Percentiles rank a stretch among this genome's conserved stretches.
Conservation (phyloP, 2,329 filamentous ascomycete species). For the Ceratocystis colombiana region DNA sequence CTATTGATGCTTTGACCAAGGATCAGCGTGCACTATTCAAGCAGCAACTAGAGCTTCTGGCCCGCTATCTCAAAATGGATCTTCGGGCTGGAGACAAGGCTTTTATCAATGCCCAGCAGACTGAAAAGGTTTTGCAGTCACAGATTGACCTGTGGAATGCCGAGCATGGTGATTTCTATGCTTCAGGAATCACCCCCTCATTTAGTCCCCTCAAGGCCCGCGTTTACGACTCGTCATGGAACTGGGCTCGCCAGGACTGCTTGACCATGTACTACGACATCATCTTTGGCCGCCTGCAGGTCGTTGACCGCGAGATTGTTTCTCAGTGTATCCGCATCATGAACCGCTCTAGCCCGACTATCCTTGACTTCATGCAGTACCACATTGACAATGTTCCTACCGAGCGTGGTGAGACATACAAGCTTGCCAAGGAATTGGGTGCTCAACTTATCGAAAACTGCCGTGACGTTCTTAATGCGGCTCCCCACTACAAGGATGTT, state of each 20-base stretch:
- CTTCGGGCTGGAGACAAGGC: slow-evolving; percentile 94
- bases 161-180: slow-evolving; percentile 95
- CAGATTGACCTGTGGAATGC: slow-evolving; percentile 91
- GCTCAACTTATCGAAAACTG: slow-evolving; percentile 95
- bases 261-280: slow-evolving; percentile 99
- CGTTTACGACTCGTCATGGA: slow-evolving; percentile 97
- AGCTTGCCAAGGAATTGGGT: slow-evolving; percentile 91
- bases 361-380: slow-evolving; percentile 99
- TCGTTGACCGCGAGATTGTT: slow-evolving; percentile 93
- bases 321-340: slow-evolving; percentile 98
- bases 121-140: slow-evolving; percentile 75
- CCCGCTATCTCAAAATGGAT: slow-evolving; percentile 93
- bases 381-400: slow-evolving; percentile 98
- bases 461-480: slow-evolving; percentile 72
- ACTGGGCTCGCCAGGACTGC: slow-evolving; percentile 96
- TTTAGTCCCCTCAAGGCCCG: slow-evolving; percentile 91
- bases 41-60: slow-evolving; percentile 91
- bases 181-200: slow-evolving; percentile 82
- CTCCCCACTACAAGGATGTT: slow-evolving; percentile 95
- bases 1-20: slow-evolving; percentile 92
- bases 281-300: slow-evolving; percentile 88
- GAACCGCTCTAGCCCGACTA: slow-evolving; percentile 93
- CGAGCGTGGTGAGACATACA: slow-evolving; percentile 92
- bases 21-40: slow-evolving; percentile 95
- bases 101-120: slow-evolving; percentile 72